These are phyloP conservation scores for Cyclotella choctawhatcheeana DNA, from an alignment of 108 stramenopile genomes.

Conservation along the genomic window DNA sequence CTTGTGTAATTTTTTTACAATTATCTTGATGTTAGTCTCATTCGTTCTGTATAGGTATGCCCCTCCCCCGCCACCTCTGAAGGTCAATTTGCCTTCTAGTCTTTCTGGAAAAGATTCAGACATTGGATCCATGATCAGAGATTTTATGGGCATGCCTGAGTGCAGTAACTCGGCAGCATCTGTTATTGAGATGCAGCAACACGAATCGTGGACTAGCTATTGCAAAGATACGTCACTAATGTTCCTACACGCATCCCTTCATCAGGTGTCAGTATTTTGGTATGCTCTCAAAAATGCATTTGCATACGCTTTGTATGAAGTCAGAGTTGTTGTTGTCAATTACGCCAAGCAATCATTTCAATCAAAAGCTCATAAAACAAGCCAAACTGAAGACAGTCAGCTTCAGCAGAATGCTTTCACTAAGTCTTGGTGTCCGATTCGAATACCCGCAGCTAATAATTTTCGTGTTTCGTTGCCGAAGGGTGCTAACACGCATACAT, in stretches of 20 bases:
- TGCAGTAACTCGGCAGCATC: background rate
- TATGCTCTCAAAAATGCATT: conserved; percentile 44
- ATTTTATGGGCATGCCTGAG: background rate
- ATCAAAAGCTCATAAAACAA: background rate
- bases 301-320: conserved; percentile 21
- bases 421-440: conserved; percentile 25
- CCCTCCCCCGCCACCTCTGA: conserved; percentile 46
- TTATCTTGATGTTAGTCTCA: background rate
- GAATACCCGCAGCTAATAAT: conserved; percentile 31
- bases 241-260: conserved; percentile 2
- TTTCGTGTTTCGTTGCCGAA: conserved; percentile 10
- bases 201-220: conserved; percentile 42
- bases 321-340: conserved; percentile 12
- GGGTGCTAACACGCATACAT: conserved; percentile 7
- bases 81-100: background rate
- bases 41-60: conserved; percentile 32
- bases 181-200: background rate
- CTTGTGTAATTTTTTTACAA: background rate
- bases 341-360: background rate
- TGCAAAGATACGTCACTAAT: conserved; percentile 18
- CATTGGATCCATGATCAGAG: background rate
- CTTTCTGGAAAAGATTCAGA: background rate
- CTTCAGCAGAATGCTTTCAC: background rate
- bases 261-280: conserved; percentile 31
- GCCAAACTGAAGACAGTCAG: background rate